Evolutionary conservation across 2,329 filamentous ascomycete species (phyloP).

Genomic region (Clonostachys rhizophaga): DNA sequence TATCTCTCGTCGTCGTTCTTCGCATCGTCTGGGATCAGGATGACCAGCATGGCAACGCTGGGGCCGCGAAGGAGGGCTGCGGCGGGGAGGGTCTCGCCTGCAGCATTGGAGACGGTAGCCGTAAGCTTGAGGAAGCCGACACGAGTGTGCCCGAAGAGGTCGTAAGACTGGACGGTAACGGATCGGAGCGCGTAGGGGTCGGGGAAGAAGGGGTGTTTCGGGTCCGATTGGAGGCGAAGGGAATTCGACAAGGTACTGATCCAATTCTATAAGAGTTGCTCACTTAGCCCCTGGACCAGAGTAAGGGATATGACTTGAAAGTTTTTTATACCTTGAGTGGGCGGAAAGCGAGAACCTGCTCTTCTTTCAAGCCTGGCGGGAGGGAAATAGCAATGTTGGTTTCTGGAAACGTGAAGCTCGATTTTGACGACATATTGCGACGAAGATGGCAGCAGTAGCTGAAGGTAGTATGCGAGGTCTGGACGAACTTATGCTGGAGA

Average conservation of each 20-base stretch:
- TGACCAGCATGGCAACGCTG: constrained; percentile 56
- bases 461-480: no score
- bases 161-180: constrained; percentile 48
- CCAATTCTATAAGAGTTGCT: constrained; percentile 34
- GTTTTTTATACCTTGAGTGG: constrained; percentile 38
- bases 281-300: neutral
- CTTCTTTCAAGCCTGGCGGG: constrained; percentile 34
- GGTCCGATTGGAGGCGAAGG: constrained; percentile 35
- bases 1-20: constrained; percentile 39
- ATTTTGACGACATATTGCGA: no score
- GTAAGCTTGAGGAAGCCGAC: constrained; percentile 55
- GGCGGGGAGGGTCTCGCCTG: constrained; percentile 46
- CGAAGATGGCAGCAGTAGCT: no score
- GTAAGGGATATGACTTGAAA: constrained; percentile 2
- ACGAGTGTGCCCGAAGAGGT: constrained; percentile 38
- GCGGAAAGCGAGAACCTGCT: constrained; percentile 38
- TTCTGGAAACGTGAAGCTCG: no score
- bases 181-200: constrained; percentile 47
- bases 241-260: constrained; percentile 38
- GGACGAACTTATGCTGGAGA: no score
- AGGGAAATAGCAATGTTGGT: constrained; percentile 26
- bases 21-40: constrained; percentile 47
- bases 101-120: constrained; percentile 39
- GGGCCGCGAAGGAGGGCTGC: constrained; percentile 53
- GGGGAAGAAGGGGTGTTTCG: constrained; percentile 45